These are phyloP conservation scores for Phoma sp. DNA, from an alignment of 2,329 filamentous ascomycete genomes.

Conservation along the genomic window DNA sequence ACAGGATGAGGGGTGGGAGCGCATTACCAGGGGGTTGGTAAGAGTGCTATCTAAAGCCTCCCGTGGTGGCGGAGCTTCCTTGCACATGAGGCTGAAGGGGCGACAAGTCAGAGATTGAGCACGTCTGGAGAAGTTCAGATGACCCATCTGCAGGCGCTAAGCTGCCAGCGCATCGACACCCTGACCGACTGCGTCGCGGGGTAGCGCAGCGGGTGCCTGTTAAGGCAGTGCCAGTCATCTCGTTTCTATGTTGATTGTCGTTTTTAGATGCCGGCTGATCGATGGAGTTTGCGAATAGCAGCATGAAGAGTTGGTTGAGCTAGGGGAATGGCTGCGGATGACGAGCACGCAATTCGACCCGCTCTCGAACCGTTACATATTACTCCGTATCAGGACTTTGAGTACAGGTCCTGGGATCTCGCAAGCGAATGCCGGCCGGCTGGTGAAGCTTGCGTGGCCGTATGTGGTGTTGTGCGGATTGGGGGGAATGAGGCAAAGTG, in stretches of 20 bases:
- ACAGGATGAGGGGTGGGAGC: slow-evolving; percentile 35
- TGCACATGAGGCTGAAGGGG: slow-evolving; percentile 47
- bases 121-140: slow-evolving; percentile 40
- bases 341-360: not conserved
- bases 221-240: slow-evolving; percentile 32
- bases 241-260: slow-evolving; percentile 31
- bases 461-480: slow-evolving; percentile 20
- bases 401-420: not conserved
- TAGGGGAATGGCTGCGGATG: slow-evolving; percentile 3
- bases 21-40: slow-evolving; percentile 46
- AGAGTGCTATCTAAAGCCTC: slow-evolving; percentile 43
- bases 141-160: slow-evolving; percentile 47
- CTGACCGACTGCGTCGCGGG: slow-evolving; percentile 44
- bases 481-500: slow-evolving; percentile 1
- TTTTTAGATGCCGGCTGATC: slow-evolving; percentile 42
- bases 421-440: slow-evolving; percentile 20
- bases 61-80: slow-evolving; percentile 43
- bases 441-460: slow-evolving; percentile 27
- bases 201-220: slow-evolving; percentile 47
- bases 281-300: slow-evolving; percentile 26
- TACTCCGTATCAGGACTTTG: not conserved
- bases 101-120: slow-evolving; percentile 33
- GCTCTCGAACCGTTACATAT: not conserved
- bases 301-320: slow-evolving; percentile 18
- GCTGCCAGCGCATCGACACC: slow-evolving; percentile 48